Conservation (phyloP, 2,329 filamentous ascomycete genomes). For the Fusarium robinianum region DNA sequence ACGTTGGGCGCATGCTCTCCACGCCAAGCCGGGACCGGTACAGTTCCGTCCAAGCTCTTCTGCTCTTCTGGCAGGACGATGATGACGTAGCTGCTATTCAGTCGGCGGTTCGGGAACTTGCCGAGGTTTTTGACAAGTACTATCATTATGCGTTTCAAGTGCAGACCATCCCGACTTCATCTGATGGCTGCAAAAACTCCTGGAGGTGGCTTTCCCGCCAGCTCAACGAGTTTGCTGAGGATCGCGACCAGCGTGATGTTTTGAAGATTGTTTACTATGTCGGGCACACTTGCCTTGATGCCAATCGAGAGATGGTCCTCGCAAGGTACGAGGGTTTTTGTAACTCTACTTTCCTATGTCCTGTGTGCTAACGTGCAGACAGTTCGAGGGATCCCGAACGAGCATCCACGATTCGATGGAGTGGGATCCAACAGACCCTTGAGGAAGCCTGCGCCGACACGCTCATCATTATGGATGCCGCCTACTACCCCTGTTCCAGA, state of each 20-base stretch:
- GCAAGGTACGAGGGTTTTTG: constrained; percentile 51
- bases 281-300: constrained; percentile 59
- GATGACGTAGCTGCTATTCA: constrained; percentile 48
- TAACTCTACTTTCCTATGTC: too few relatives aligned
- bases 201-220: constrained; percentile 59
- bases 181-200: constrained; percentile 53
- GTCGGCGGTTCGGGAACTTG: constrained; percentile 52
- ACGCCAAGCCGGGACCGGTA: constrained; percentile 58
- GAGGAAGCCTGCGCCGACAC: constrained; percentile 61
- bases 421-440: constrained; percentile 58
- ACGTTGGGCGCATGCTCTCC: constrained; percentile 54
- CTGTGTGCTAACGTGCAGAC: constrained; percentile 26
- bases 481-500: constrained; percentile 59
- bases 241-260: constrained; percentile 58
- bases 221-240: constrained; percentile 58
- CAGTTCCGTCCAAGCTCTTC: constrained; percentile 54
- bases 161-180: constrained; percentile 54
- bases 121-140: constrained; percentile 54
- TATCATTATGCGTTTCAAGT: constrained; percentile 57
- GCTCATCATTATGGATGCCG: constrained; percentile 62
- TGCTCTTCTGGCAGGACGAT: constrained; percentile 63
- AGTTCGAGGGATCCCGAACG: constrained; percentile 54
- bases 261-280: constrained; percentile 64
- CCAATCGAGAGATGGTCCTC: constrained; percentile 60
- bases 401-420: constrained; percentile 58